These are phyloP conservation scores for Cryomyces antarcticus DNA, from an alignment of 495 filamentous ascomycete genomes.

Conservation along the genomic window DNA sequence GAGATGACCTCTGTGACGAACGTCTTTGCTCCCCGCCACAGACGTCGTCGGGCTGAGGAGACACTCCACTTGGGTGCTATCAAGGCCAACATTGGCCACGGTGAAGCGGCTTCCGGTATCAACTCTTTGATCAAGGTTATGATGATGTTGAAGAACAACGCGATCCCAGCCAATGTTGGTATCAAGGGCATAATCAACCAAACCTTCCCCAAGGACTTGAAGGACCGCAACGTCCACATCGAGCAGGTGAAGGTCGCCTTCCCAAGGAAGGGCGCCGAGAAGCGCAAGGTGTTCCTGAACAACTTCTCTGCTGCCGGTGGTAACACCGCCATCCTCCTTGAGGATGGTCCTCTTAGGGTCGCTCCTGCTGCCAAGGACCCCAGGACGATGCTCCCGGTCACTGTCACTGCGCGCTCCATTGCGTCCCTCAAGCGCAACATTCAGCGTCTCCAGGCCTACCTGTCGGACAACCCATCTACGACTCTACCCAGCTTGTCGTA, in stretches of 20 bases:
- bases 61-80: constrained; percentile 65
- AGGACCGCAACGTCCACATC: constrained; percentile 57
- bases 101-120: constrained; percentile 71
- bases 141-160: constrained; percentile 68
- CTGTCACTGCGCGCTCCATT: constrained; percentile 33
- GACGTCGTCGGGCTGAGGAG: constrained; percentile 41
- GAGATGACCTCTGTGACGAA: constrained; percentile 33
- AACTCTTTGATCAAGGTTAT: constrained; percentile 67
- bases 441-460: constrained; percentile 26
- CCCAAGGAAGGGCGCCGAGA: constrained; percentile 36
- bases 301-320: constrained; percentile 25
- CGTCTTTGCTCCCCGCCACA: constrained; percentile 55
- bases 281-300: constrained; percentile 37
- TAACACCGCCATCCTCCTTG: constrained; percentile 27
- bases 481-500: constrained; percentile 22
- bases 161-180: constrained; percentile 72
- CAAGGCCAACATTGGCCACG: constrained; percentile 82
- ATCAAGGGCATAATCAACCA: constrained; percentile 70
- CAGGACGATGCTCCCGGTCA: constrained; percentile 27
- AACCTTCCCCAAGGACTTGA: constrained; percentile 57
- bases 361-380: constrained; percentile 29
- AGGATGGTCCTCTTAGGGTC: constrained; percentile 27
- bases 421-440: constrained; percentile 35
- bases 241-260: constrained; percentile 38
- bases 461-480: constrained; percentile 27